Evolutionary conservation across 805 yeast genomes (phyloP).

Genomic region (Cyberlindnera petersonii): DNA sequence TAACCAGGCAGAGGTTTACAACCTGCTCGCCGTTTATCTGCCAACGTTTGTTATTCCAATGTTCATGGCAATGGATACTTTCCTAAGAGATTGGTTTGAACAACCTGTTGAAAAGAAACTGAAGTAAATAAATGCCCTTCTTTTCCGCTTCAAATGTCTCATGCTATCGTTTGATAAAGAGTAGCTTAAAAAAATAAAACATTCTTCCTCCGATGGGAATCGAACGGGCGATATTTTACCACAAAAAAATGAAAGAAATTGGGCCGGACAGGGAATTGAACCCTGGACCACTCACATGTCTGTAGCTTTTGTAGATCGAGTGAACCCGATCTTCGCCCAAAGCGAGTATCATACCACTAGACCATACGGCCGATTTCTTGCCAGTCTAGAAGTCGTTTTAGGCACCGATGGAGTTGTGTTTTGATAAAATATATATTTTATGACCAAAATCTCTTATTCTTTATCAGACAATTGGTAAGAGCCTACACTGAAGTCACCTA

Average conservation of each 20-base stretch:
- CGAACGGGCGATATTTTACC: too few relatives aligned
- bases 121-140: background rate
- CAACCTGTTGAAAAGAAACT: slow-evolving; percentile 2
- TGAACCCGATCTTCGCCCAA: slow-evolving; percentile 26
- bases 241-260: slow-evolving; percentile 10
- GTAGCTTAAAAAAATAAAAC: background rate
- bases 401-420: too few relatives aligned
- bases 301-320: slow-evolving; percentile 13
- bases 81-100: slow-evolving; percentile 20
- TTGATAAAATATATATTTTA: background rate
- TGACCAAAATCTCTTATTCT: too few relatives aligned
- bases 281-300: slow-evolving; percentile 31
- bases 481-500: too few relatives aligned
- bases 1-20: slow-evolving; percentile 32
- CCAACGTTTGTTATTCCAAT: slow-evolving; percentile 74
- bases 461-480: too few relatives aligned
- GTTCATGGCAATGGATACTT: slow-evolving; percentile 36
- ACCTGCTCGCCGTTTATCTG: slow-evolving; percentile 50
- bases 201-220: background rate
- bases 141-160: too few relatives aligned
- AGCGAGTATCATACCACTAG: slow-evolving; percentile 33
- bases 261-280: slow-evolving; percentile 33
- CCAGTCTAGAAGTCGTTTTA: too few relatives aligned
- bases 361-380: slow-evolving; percentile 29
- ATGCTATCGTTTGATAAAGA: too few relatives aligned